Evolutionary conservation across 1,139 yeast genomes (phyloP).

Genomic region (Hemisphaericaspora xylofermentans): DNA sequence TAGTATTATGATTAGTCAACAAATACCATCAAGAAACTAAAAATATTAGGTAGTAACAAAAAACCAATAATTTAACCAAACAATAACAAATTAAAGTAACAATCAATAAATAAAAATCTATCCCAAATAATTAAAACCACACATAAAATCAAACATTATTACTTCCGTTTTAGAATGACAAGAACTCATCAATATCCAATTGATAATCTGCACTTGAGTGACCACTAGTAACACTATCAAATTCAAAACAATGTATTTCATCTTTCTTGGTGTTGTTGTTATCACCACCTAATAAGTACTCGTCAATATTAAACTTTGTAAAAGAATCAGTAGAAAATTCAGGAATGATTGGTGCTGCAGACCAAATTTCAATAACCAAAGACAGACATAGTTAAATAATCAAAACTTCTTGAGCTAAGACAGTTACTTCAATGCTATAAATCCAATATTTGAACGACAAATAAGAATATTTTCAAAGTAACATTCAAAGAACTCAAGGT

Average conservation of each 20-base stretch:
- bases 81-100: neutral
- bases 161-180: slow-evolving; percentile 20
- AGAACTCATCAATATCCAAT: slow-evolving; percentile 28
- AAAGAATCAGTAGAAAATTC: slow-evolving; percentile 22
- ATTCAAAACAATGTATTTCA: neutral
- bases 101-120: slow-evolving; percentile 4
- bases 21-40: neutral
- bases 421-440: slow-evolving; percentile 42
- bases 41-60: neutral
- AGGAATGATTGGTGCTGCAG: slow-evolving; percentile 45
- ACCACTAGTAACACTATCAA: neutral
- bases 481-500: neutral
- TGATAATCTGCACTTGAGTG: slow-evolving; percentile 9
- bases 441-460: slow-evolving; percentile 14
- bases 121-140: slow-evolving; percentile 8
- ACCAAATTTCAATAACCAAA: slow-evolving; percentile 21
- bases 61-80: slow-evolving; percentile 1
- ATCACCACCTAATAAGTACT: slow-evolving; percentile 17
- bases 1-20: too few relatives aligned
- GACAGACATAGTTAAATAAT: slow-evolving; percentile 1
- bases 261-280: slow-evolving; percentile 1
- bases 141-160: slow-evolving; percentile 11
- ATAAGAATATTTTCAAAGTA: neutral
- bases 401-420: slow-evolving; percentile 8
- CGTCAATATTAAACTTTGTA: slow-evolving; percentile 13